phyloP scores from a whole-genome alignment of 2,329 filamentous ascomycete genomes.

The Colletotrichum salicis region DNA sequence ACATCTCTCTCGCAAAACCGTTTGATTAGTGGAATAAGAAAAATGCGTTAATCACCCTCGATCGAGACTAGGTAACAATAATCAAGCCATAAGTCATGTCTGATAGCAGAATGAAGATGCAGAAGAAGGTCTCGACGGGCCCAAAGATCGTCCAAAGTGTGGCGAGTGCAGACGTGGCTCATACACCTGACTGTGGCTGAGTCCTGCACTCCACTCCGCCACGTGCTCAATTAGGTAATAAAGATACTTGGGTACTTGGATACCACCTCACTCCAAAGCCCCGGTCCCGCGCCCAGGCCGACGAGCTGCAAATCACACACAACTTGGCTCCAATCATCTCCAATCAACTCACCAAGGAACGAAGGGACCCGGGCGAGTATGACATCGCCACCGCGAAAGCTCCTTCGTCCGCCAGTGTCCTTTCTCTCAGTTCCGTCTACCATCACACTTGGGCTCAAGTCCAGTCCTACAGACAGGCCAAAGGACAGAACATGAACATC shows the following conservation, averaged over 20 bases:
- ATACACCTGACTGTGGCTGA: constrained; percentile 10
- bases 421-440: neutral
- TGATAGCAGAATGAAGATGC: neutral
- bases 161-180: constrained; percentile 27
- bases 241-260: neutral
- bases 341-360: neutral
- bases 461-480: too few species aligned
- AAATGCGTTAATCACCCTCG: too few species aligned
- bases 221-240: too few species aligned
- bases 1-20: too few species aligned
- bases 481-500: neutral
- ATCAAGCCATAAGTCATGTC: neutral
- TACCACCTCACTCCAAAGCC: too few species aligned
- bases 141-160: neutral
- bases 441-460: neutral
- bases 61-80: neutral
- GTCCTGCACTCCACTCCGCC: neutral
- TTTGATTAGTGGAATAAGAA: too few species aligned
- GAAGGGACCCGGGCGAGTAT: neutral
- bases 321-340: constrained; percentile 6
- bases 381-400: constrained; percentile 11
- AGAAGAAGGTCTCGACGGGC: neutral
- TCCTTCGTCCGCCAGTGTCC: neutral
- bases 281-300: neutral
- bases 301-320: neutral